Evolutionary conservation across 2,329 filamentous ascomycete genomes (phyloP).

Genomic region (Xylariaceae sp.): DNA sequence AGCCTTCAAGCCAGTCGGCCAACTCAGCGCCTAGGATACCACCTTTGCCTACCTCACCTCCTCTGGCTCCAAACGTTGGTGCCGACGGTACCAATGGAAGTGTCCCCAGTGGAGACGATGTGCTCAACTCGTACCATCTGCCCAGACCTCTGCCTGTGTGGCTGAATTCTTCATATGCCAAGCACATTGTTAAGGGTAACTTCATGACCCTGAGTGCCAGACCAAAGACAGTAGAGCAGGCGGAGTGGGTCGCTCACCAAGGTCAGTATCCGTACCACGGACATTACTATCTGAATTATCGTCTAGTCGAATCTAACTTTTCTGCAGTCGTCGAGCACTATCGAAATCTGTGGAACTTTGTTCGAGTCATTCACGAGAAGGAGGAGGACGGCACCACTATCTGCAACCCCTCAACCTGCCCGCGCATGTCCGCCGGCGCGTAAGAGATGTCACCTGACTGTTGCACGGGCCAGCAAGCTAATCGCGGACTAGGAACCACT

Average conservation of each 20-base stretch:
- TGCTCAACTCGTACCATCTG: slow-evolving; percentile 57
- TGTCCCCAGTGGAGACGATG: slow-evolving; percentile 47
- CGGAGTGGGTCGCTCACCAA: slow-evolving; percentile 95
- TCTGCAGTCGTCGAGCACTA: slow-evolving; percentile 82
- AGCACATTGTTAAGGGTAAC: slow-evolving; percentile 92
- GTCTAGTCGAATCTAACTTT: slow-evolving; percentile 14
- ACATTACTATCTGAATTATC: not conserved
- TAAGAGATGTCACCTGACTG: slow-evolving; percentile 43
- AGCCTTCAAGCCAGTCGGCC: slow-evolving; percentile 47
- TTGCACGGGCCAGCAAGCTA: not conserved
- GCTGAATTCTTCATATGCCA: slow-evolving; percentile 69
- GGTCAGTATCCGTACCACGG: slow-evolving; percentile 46
- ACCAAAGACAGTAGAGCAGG: slow-evolving; percentile 87
- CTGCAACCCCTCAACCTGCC: slow-evolving; percentile 79
- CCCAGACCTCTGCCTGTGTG: slow-evolving; percentile 65
- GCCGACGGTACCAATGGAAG: slow-evolving; percentile 55
- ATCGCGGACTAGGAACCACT: slow-evolving; percentile 61
- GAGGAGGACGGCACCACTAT: slow-evolving; percentile 72
- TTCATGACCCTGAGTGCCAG: slow-evolving; percentile 93
- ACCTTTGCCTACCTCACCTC: slow-evolving; percentile 58
- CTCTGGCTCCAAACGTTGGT: slow-evolving; percentile 61
- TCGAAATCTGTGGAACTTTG: slow-evolving; percentile 81
- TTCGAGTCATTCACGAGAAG: slow-evolving; percentile 80
- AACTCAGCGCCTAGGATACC: slow-evolving; percentile 54
- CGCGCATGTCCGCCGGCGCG: slow-evolving; percentile 91